Conservation (phyloP, 1,284 basidiomycete genomes). For the Fomitopsis palustris region DNA sequence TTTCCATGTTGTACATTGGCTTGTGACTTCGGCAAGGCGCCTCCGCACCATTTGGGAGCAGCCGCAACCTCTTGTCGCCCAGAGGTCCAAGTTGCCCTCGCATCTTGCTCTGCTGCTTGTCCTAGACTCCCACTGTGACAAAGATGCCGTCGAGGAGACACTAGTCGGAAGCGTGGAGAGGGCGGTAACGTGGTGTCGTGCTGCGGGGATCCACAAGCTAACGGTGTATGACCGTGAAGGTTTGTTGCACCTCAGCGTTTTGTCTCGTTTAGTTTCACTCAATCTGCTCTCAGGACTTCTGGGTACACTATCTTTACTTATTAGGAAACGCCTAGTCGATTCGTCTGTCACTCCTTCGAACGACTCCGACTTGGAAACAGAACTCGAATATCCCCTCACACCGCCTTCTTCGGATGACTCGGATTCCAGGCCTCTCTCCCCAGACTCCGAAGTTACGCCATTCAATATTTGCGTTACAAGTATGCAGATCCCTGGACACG, state of each 20-base stretch:
- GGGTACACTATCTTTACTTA: conserved; percentile 36
- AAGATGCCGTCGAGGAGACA: conserved; percentile 35
- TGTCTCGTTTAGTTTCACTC: not conserved
- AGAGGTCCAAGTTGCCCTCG: conserved; percentile 52
- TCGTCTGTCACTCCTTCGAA: conserved; percentile 31
- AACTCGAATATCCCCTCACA: conserved; percentile 61
- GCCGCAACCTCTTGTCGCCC: conserved; percentile 45
- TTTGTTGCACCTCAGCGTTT: conserved; percentile 29
- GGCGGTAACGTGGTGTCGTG: conserved; percentile 56
- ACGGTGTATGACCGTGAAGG: conserved; percentile 71
- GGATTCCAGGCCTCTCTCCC: conserved; percentile 56
- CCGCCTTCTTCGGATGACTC: conserved; percentile 70
- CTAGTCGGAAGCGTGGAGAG: conserved; percentile 51
- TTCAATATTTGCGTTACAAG: conserved; percentile 36
- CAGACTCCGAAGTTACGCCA: conserved; percentile 31
- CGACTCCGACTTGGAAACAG: conserved; percentile 45
- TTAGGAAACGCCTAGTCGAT: conserved; percentile 34
- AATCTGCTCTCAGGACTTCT: conserved; percentile 42
- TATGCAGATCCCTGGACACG: conserved; percentile 28
- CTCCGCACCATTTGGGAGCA: conserved; percentile 34
- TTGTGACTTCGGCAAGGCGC: conserved; percentile 38
- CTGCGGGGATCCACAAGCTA: conserved; percentile 51
- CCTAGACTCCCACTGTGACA: conserved; percentile 29
- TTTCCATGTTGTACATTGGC: conserved; percentile 55
- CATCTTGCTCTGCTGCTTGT: conserved; percentile 65